phyloP scores from a whole-genome alignment of 768 basidiomycete species.

The Phylloporus sp. region DNA sequence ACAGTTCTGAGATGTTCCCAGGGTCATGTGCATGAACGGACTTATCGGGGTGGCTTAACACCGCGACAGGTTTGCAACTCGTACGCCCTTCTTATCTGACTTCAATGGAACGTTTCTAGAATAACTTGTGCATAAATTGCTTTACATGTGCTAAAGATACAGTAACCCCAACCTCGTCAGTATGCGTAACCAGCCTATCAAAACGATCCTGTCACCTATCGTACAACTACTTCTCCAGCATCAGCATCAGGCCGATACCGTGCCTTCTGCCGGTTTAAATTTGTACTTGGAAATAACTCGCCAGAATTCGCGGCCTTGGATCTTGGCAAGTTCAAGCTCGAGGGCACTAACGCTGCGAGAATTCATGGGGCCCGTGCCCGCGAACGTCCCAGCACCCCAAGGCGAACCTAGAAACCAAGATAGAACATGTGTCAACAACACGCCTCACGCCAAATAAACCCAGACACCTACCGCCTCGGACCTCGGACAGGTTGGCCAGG shows the following conservation, averaged over 20 bases:
- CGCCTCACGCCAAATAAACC: background rate
- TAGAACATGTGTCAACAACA: background rate
- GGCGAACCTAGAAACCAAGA: conserved; percentile 50
- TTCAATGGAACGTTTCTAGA: too few relatives aligned
- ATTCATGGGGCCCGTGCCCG: conserved; percentile 42
- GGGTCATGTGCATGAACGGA: too few relatives aligned
- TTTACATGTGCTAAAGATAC: background rate
- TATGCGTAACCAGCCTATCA: too few relatives aligned
- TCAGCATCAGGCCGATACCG: too few relatives aligned
- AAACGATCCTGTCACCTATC: too few relatives aligned
- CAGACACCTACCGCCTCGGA: conserved; percentile 50
- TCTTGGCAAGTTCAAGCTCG: conserved; percentile 48
- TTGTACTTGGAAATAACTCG: conserved; percentile 40
- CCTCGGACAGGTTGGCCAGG: conserved; percentile 42
- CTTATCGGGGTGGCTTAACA: too few relatives aligned
- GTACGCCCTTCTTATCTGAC: too few relatives aligned
- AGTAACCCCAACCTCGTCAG: too few relatives aligned
- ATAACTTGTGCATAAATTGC: background rate
- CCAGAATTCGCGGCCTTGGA: conserved; percentile 56
- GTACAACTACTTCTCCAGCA: too few relatives aligned
- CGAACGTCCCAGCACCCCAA: conserved; percentile 72
- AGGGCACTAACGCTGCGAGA: conserved; percentile 45
- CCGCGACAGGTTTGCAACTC: too few relatives aligned
- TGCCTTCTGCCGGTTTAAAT: too few relatives aligned
- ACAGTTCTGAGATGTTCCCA: too few relatives aligned